These are phyloP conservation scores for Ustilago sp. DNA, from an alignment of 1,284 basidiomycete genomes.

Conservation along the genomic window DNA sequence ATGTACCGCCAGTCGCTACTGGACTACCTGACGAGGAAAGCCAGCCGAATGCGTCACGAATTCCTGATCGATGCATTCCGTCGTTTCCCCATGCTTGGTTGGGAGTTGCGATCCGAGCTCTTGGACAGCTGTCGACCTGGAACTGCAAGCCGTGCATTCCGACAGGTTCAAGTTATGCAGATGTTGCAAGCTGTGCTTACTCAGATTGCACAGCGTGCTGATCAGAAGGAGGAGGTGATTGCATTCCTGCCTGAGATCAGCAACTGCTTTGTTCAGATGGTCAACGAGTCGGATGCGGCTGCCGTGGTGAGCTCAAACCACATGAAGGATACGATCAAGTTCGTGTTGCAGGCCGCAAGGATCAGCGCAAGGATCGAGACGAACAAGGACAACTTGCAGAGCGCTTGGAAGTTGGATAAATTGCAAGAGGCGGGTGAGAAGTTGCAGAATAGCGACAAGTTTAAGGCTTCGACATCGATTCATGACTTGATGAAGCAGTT, in stretches of 20 bases:
- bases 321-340: conserved; percentile 83
- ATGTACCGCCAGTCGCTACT: conserved; percentile 78
- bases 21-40: conserved; percentile 85
- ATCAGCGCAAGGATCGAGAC: conserved; percentile 74
- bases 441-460: conserved; percentile 41
- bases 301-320: conserved; percentile 75
- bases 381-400: conserved; percentile 23
- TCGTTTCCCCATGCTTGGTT: conserved; percentile 78
- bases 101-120: conserved; percentile 77
- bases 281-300: conserved; percentile 74
- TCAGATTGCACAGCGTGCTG: conserved; percentile 72
- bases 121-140: conserved; percentile 71
- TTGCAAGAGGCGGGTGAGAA: conserved; percentile 37
- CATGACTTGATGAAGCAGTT: conserved; percentile 74
- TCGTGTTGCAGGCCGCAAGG: conserved; percentile 77
- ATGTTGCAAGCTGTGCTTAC: conserved; percentile 79
- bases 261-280: conserved; percentile 73
- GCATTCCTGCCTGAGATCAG: conserved; percentile 75
- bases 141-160: conserved; percentile 50
- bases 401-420: conserved; percentile 70
- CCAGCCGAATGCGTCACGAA: conserved; percentile 78
- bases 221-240: conserved; percentile 71
- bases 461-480: conserved; percentile 70
- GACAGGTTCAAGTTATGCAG: conserved; percentile 76
- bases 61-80: conserved; percentile 85